These are phyloP conservation scores for Trichoderma orchidacearum DNA, from an alignment of 495 filamentous ascomycete genomes.

Conservation along the genomic window DNA sequence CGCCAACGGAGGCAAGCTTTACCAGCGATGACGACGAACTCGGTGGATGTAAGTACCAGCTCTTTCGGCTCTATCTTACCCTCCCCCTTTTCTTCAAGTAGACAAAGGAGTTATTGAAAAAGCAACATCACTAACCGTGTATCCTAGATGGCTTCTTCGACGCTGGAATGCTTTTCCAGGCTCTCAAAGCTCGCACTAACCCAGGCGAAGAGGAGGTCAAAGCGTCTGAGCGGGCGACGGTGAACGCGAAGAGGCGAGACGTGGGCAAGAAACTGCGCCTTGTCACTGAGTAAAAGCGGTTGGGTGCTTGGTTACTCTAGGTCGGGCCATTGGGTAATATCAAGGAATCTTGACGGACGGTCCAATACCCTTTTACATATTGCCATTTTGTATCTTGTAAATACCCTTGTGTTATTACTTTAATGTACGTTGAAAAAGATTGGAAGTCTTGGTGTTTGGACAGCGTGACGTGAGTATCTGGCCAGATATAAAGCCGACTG, in stretches of 20 bases:
- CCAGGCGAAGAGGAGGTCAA: conserved; percentile 26
- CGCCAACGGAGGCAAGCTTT: conserved; percentile 44
- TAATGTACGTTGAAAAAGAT: too few relatives aligned
- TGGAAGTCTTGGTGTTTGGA: too few relatives aligned
- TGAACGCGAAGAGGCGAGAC: conserved; percentile 42
- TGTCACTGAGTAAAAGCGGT: not conserved
- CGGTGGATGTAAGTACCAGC: conserved; percentile 89
- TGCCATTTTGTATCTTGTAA: too few relatives aligned
- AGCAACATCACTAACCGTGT: too few relatives aligned
- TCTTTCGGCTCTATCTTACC: conserved; percentile 1
- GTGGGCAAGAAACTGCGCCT: conserved; percentile 70
- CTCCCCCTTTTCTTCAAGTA: not conserved
- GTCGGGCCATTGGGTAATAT: too few relatives aligned
- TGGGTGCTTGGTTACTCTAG: not conserved
- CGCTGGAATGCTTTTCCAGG: conserved; percentile 82
- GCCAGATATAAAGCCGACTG: too few relatives aligned
- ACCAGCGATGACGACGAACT: conserved; percentile 72
- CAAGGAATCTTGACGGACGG: too few relatives aligned
- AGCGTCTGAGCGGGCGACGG: conserved; percentile 30
- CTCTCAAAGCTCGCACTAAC: conserved; percentile 50
- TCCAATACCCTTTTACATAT: too few relatives aligned
- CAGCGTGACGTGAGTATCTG: too few relatives aligned
- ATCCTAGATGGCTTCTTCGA: conserved; percentile 85
- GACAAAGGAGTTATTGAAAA: too few relatives aligned
- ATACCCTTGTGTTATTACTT: too few relatives aligned